Evolutionary conservation across 768 basidiomycete genomes (phyloP), one percentile per base, ranked within the genome.

Genomic region (Tulasnella sp.): DNA sequence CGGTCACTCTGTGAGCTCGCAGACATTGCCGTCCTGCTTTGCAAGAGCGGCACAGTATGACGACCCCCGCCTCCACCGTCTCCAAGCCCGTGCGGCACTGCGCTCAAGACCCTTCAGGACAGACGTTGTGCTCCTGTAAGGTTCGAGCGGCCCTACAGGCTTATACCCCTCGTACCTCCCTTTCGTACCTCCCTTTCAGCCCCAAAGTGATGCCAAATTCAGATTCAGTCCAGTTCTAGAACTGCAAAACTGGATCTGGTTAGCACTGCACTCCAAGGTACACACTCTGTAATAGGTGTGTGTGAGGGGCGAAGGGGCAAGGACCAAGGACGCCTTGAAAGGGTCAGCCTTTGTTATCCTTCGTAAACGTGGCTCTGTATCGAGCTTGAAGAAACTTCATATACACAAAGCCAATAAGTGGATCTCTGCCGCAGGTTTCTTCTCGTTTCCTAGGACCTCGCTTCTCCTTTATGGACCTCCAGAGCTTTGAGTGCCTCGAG

Each of bases 241-340:
- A 64, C 58, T 34, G 29, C 25, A 29, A 29, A 64, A 34, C 58
- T 29, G 25, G 6, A 64, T 64, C 58, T 64, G 58, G 58, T 34
- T 64, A 64, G 58, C 58, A 64, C 58, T 64, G 58, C 58, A 64
- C 58, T 64, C 58, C 58, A 64, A 64, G 58, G 58, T 34, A 64
- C 58, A 34, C 58, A 64, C 15, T 64, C 58, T 49, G 31, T 64
- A 12, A 29, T 64, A 64, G 11, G 15, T 12, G 58, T 34, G 58
- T 34, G 31, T 17, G 5, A 31, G 58, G 58, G 31, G 3, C 25
- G 9, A 29, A 54, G 19, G 29, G 15, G 25, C 58, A 29, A 34
- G 7, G 42, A 17, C 17, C 42, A 17, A 42, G 29, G 58, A 64
- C 29, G 29, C 31, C 31, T 29, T 9, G 31, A 34, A 12, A 64